Evolutionary conservation across 257 asterid genomes (phyloP), one percentile per base, ranked within the genome.

Genomic region (Solanum pennellii): DNA sequence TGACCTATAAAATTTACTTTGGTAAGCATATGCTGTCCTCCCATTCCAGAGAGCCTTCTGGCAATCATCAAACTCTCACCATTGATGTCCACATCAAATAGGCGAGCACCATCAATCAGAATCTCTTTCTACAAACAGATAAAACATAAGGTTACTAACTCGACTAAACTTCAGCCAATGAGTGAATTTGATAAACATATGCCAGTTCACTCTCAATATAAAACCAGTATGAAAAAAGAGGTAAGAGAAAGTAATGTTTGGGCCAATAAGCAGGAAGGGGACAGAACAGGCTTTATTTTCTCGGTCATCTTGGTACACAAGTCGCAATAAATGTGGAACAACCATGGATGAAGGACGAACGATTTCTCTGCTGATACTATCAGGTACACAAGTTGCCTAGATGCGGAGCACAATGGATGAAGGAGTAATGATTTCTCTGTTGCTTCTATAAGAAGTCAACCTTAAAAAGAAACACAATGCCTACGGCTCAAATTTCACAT

Each of bases 71-170:
- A 84, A 37, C 82, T 79, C 84, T 96, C 91, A 89, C 92, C 87
- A 80, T 83, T 87, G 88, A 91, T 74, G 91, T 96, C 98, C 85
- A 96, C 88, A 89, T 93, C 98, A 87, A 97, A 96, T 80, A 97
- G 91, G 56, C 99, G 96, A 52, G 98, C 99, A 83, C 97, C 98
- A 88, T 91, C 94, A 62, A 96, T 90, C 90, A 87, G 94, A 88
- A 93, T 89, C 60, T 92, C 95, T 80, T 88, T 86, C 99, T 97
- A 88, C 88, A 91, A 89, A 89, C 83, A 84, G 39, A 68, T 47
- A 29, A 89, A 47, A n/a, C 82, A 69, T 72, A 42, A 45, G 41
- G 87, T 88, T 60, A 87, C 39, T 59, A 35, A 83, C 60, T 85
- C 52, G 83, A 59, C 29, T 37, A 29, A 71, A 49, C 33, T 31